These are phyloP conservation scores for Termitomyces sp. DNA, from an alignment of 768 basidiomycete species.

Conservation along the genomic window DNA sequence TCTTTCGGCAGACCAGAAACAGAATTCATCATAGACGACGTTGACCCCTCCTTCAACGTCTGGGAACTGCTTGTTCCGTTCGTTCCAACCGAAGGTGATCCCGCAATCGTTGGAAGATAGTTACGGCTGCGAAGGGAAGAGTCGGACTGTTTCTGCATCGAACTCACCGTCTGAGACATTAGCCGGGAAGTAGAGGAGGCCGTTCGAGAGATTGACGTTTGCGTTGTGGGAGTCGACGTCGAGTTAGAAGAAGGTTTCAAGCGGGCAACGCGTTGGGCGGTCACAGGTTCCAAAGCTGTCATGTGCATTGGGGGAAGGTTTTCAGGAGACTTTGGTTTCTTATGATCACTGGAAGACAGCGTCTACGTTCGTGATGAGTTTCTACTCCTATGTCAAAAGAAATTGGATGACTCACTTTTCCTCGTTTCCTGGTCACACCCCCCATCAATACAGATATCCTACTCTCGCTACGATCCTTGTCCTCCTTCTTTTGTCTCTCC, in stretches of 20 bases:
- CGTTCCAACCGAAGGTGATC: conserved; percentile 85
- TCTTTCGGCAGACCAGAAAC: conserved; percentile 61
- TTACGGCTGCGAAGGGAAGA: conserved; percentile 72
- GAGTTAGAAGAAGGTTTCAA: conserved; percentile 59
- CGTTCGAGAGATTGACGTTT: conserved; percentile 27
- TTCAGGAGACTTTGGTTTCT: conserved; percentile 66
- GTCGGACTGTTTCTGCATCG: conserved; percentile 86
- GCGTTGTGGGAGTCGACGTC: conserved; percentile 37
- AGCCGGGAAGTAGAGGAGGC: conserved; percentile 52
- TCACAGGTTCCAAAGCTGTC: conserved; percentile 74
- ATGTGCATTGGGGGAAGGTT: conserved; percentile 90
- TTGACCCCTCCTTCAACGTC: conserved; percentile 47
- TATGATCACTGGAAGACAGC: conserved; percentile 76
- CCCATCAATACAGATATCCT: conserved; percentile 86
- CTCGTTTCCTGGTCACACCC: conserved; percentile 67
- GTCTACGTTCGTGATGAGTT: conserved; percentile 49
- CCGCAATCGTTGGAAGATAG: conserved; percentile 87
- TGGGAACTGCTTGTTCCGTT: conserved; percentile 44
- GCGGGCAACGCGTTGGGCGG: conserved; percentile 81
- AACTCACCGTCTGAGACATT: conserved; percentile 82
- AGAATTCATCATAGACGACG: conserved; percentile 51
- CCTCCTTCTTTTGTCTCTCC: conserved; percentile 65
- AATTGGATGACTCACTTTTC: conserved; percentile 62
- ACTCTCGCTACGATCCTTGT: conserved; percentile 88
- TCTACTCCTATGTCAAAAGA: not conserved